These are phyloP conservation scores for Metarhizium album DNA, from an alignment of 2,329 filamentous ascomycete species.

Conservation along the genomic window DNA sequence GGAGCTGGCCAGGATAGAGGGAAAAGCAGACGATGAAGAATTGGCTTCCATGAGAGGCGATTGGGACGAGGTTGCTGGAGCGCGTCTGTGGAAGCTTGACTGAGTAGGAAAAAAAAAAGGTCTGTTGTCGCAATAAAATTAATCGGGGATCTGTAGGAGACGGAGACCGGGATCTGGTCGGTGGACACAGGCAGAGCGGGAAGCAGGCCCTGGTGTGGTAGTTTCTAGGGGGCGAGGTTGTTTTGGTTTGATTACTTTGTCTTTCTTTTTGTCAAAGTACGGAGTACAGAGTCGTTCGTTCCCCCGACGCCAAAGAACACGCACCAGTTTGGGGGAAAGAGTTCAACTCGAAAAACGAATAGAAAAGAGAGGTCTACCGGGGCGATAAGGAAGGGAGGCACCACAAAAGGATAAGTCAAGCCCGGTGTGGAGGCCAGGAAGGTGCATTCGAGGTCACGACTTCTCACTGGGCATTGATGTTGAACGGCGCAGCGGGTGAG, in stretches of 20 bases:
- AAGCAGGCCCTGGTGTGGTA: not conserved
- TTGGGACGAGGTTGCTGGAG: not conserved
- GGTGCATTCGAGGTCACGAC: too few species aligned
- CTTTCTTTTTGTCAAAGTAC: not conserved
- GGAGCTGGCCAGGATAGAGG: constrained; percentile 56
- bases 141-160: not conserved
- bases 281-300: too few species aligned
- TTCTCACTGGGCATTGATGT: too few species aligned
- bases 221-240: not conserved
- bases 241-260: not conserved
- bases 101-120: not conserved
- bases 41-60: constrained; percentile 42
- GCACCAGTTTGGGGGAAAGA: too few species aligned
- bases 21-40: constrained; percentile 55
- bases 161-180: not conserved
- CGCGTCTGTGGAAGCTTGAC: not conserved
- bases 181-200: not conserved
- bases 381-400: too few species aligned
- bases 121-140: not conserved
- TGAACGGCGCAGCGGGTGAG: too few species aligned
- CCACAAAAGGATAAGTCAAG: too few species aligned
- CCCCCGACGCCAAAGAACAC: too few species aligned
- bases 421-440: too few species aligned
- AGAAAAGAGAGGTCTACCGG: too few species aligned
- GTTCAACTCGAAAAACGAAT: too few species aligned